Evolutionary conservation across 1,139 yeast species (phyloP).

Genomic region (Meyerozyma smithsonii): DNA sequence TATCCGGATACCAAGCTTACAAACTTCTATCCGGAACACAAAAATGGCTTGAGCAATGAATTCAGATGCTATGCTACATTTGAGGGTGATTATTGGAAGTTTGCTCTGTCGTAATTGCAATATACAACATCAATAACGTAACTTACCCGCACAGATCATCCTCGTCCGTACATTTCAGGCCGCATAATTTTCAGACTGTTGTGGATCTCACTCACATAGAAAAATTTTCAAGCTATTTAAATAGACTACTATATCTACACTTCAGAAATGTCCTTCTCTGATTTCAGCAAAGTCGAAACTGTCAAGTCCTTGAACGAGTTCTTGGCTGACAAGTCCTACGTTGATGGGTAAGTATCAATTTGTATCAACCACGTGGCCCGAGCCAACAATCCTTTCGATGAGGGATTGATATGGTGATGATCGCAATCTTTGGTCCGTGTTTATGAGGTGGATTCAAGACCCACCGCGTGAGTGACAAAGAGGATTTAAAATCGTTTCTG

Average conservation of each 20-base stretch:
- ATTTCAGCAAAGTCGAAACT: slow-evolving; percentile 77
- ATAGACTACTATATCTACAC: slow-evolving; percentile 7
- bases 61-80: slow-evolving; percentile 80
- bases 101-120: slow-evolving; percentile 7
- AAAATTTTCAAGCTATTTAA: slow-evolving; percentile 1
- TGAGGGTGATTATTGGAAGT: slow-evolving; percentile 44
- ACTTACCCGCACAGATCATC: not conserved
- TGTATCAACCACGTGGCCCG: not conserved
- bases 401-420: slow-evolving; percentile 46
- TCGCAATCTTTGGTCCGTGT: slow-evolving; percentile 86
- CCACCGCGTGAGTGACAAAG: slow-evolving; percentile 87
- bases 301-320: slow-evolving; percentile 79
- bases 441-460: slow-evolving; percentile 91
- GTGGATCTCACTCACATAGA: not conserved
- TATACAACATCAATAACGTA: not conserved
- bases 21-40: slow-evolving; percentile 71
- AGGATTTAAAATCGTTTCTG: slow-evolving; percentile 41
- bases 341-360: slow-evolving; percentile 74
- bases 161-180: not conserved
- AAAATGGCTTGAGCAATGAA: slow-evolving; percentile 82
- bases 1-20: slow-evolving; percentile 68
- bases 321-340: slow-evolving; percentile 89
- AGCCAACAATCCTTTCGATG: not conserved
- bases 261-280: slow-evolving; percentile 63
- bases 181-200: not conserved